A percentile compares a stretch with the other conserved stretches of the same genome.
Conservation (phyloP, 352 stramenopile genomes). For the Phytophthora vignae region DNA sequence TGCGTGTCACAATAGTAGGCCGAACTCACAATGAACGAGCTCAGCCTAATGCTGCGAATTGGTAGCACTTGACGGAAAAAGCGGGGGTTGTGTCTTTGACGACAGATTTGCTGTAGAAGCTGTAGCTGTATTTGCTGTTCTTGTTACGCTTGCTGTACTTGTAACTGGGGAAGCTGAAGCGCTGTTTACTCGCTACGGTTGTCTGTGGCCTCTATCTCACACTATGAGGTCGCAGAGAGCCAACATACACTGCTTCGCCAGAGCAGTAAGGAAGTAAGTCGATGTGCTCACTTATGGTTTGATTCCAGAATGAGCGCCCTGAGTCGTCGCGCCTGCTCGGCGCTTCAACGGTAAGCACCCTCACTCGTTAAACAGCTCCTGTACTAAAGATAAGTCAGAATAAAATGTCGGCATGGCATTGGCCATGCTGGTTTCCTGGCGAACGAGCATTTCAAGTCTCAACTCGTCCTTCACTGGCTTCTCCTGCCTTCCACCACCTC, state of each 20-base stretch:
- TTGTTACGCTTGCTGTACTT: not conserved
- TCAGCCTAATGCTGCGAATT: too few relatives aligned
- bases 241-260: conserved; percentile 18
- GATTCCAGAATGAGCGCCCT: conserved; percentile 17
- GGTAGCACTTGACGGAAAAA: too few relatives aligned
- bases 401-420: conserved; percentile 13
- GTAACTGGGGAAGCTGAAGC: not conserved
- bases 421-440: conserved; percentile 2
- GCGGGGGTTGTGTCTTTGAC: too few relatives aligned
- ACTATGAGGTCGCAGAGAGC: conserved; percentile 11
- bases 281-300: conserved; percentile 6
- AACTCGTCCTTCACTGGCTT: conserved; percentile 2
- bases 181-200: not conserved
- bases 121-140: too few relatives aligned
- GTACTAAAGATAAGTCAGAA: too few relatives aligned
- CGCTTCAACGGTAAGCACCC: not conserved
- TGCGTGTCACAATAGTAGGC: too few relatives aligned
- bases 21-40: too few relatives aligned
- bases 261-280: conserved; percentile 8
- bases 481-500: not conserved
- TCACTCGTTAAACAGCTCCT: not conserved
- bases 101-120: too few relatives aligned
- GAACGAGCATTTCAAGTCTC: conserved; percentile 3
- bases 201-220: conserved; percentile 5
- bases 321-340: not conserved